These are phyloP conservation scores for Apiotrichum domesticum DNA, from an alignment of 1,284 basidiomycete genomes.

Conservation along the genomic window DNA sequence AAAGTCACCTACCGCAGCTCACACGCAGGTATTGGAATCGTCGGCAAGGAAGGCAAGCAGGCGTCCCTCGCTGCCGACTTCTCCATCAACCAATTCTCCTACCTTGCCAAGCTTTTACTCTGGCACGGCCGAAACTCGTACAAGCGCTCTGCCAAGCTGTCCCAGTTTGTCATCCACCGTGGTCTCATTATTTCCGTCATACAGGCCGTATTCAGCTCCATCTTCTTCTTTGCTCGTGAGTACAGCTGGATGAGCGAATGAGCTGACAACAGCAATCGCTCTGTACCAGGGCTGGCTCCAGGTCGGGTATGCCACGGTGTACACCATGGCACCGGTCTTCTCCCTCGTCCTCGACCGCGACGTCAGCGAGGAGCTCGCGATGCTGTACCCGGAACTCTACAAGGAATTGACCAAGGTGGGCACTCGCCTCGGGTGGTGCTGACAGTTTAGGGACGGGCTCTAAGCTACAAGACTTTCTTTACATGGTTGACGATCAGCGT, in stretches of 20 bases:
- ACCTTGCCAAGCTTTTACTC: slow-evolving; percentile 87
- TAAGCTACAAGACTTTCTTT: slow-evolving; percentile 97
- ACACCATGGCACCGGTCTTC: slow-evolving; percentile 98
- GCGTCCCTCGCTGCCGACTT: slow-evolving; percentile 97
- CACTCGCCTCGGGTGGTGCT: background rate
- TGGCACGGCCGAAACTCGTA: slow-evolving; percentile 91
- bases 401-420: slow-evolving; percentile 90
- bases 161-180: slow-evolving; percentile 97
- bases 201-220: slow-evolving; percentile 92
- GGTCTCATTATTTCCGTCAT: slow-evolving; percentile 97
- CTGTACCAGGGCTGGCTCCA: slow-evolving; percentile 97
- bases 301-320: slow-evolving; percentile 95
- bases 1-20: background rate
- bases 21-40: slow-evolving; percentile 80
- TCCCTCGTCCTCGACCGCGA: slow-evolving; percentile 93
- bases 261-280: slow-evolving; percentile 60
- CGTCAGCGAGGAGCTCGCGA: slow-evolving; percentile 88
- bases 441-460: slow-evolving; percentile 65
- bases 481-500: slow-evolving; percentile 95
- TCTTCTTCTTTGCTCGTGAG: slow-evolving; percentile 90
- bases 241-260: background rate
- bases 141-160: slow-evolving; percentile 92
- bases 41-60: slow-evolving; percentile 98
- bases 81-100: slow-evolving; percentile 91
- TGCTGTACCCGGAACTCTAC: slow-evolving; percentile 96